Evolutionary conservation across 2,329 filamentous ascomycete genomes (phyloP), one percentile per base, ranked within the genome.

Genomic region (Fusarium papillatum): DNA sequence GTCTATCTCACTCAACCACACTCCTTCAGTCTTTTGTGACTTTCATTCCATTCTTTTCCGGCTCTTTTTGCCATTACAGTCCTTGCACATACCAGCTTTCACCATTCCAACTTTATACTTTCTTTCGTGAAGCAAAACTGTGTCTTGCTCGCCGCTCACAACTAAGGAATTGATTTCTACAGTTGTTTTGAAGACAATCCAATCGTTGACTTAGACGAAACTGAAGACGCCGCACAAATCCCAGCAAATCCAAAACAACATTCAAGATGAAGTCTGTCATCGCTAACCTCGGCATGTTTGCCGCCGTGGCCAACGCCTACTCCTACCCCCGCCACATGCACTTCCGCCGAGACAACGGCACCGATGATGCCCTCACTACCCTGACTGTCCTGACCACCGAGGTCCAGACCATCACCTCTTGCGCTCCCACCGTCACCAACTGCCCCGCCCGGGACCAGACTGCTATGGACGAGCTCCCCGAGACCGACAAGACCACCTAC

Each of bases 341-440:
- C 75, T 80, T 79, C 76, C 77, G 74, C 64, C 79, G 79, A 48
- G 71, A 76, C 75, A 84, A 82, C 77, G 70, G 71, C 41, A 82
- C 80, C 60, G 75, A 77, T 43, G 66, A 70, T 68, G 78, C 76
- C 67, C 70, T 81, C 76, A 87, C 85, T 65, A 87, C 86, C 43
- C 74, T 86, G 70, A 86, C 89, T 76, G 85, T 91, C 84, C 86
- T 88, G 85, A 84, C 86, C 81, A 91, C 89, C 70, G 83, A 89
- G 81, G 83, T 90, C 75, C 84, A 88, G 73, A 92, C 90, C 82
- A 85, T 91, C 83, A 91, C 87, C 78, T 90, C 88, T 69, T 92
- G 90, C 81, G 88, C 85, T 73, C 84, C 90, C 68, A 89, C 87
- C 68, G 86, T 90, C 80, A 90, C 89, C 82, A 84, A 91, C 90